These are phyloP conservation scores for Acanthamoeba royreba DNA, from an alignment of 208 protist genomes.

Conservation along the genomic window DNA sequence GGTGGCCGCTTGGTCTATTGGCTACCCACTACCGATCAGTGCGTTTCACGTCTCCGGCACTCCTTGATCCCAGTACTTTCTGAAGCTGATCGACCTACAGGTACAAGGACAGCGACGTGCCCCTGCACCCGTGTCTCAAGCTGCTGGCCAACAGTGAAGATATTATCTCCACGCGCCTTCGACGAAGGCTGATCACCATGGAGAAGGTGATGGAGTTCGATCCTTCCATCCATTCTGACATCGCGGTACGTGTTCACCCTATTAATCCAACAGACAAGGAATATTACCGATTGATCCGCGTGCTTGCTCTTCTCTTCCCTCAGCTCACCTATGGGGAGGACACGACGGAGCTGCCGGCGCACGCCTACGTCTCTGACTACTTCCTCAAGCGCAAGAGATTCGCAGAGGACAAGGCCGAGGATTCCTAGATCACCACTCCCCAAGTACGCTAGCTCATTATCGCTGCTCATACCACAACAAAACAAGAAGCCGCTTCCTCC, in stretches of 20 bases:
- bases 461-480: too few relatives aligned
- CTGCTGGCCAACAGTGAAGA: constrained; percentile 84
- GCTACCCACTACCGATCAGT: constrained; percentile 89
- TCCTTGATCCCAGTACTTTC: not conserved
- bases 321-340: constrained; percentile 10
- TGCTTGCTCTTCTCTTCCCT: not conserved
- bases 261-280: too few relatives aligned
- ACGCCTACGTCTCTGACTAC: constrained; percentile 18
- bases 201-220: constrained; percentile 67
- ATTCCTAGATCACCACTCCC: too few relatives aligned
- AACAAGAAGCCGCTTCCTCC: too few relatives aligned
- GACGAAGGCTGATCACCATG: constrained; percentile 77
- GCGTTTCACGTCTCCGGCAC: not conserved
- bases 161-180: constrained; percentile 72
- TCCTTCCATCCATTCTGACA: constrained; percentile 12
- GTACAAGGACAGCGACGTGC: constrained; percentile 88
- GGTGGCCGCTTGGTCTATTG: constrained; percentile 90
- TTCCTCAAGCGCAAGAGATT: constrained; percentile 22
- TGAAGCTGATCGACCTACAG: not conserved
- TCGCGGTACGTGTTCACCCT: not conserved
- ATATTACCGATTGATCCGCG: not conserved
- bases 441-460: too few relatives aligned
- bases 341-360: not conserved
- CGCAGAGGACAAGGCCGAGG: not conserved
- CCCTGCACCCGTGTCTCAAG: constrained; percentile 87